phyloP scores from a whole-genome alignment of 1,284 basidiomycete species.

The Rhodotorula sp. region DNA sequence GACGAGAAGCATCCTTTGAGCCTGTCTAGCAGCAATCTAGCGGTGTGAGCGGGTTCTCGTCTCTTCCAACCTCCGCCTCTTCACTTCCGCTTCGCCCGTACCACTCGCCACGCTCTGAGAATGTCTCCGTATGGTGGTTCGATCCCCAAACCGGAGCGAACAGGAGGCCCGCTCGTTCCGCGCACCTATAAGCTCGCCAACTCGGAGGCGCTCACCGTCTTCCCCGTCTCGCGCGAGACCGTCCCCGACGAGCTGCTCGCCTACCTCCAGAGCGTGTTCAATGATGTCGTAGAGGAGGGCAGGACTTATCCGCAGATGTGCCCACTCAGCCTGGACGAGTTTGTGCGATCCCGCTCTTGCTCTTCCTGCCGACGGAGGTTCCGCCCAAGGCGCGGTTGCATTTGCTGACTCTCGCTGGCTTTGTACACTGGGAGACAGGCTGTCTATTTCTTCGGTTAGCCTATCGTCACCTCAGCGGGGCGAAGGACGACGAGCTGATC shows the following conservation, averaged over 20 bases:
- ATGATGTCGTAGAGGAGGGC: slow-evolving; percentile 70
- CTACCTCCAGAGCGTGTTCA: slow-evolving; percentile 53
- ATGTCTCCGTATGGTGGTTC: slow-evolving; percentile 42
- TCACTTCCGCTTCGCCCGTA: not conserved
- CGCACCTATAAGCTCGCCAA: slow-evolving; percentile 24
- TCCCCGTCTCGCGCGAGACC: slow-evolving; percentile 58
- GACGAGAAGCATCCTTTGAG: slow-evolving; percentile 59
- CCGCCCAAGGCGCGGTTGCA: not conserved
- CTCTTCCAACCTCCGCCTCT: not conserved
- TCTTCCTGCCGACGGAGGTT: not conserved
- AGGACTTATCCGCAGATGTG: slow-evolving; percentile 78
- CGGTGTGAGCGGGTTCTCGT: not conserved
- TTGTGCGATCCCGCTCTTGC: slow-evolving; percentile 24
- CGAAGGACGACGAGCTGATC: too few relatives aligned
- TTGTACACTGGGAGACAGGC: slow-evolving; percentile 2
- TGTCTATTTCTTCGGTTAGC: slow-evolving; percentile 35
- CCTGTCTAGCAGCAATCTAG: not conserved
- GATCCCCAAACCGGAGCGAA: slow-evolving; percentile 12
- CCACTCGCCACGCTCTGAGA: too few relatives aligned
- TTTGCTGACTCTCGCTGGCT: not conserved
- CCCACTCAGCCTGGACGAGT: slow-evolving; percentile 53
- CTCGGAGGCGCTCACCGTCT: slow-evolving; percentile 14
- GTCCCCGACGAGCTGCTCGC: slow-evolving; percentile 56
- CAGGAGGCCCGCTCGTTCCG: slow-evolving; percentile 17
- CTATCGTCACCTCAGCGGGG: too few relatives aligned